Evolutionary conservation across 108 stramenopile species (phyloP), one percentile per base, ranked within the genome.

Genomic region (Fragilaria crotonensis): DNA sequence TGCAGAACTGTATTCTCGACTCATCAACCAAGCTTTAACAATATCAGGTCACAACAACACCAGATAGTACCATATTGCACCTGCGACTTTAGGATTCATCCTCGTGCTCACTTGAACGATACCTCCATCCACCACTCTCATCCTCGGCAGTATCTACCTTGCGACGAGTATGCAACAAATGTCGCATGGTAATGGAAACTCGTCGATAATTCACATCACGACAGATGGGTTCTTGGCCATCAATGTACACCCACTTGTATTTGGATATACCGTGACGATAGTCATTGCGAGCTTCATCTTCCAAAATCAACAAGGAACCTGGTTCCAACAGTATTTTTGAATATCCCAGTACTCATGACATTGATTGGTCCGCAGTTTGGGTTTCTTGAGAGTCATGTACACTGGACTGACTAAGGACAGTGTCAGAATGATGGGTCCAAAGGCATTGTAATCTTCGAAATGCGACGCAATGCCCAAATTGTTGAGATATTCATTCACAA

Each of bases 301-400:
- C 45, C 64, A 64, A 49, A 2, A 64, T 44, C 29, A 64, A 41
- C 19, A 64, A 30, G 9, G 64, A 64, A 11, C 64, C 64, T 1
- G 64, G 64, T 56, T 64, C 64, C 5, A 64, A 30, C 21, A 56
- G 48, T 28, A 64, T 47, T 64, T 64, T 0, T 26, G 50, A 0
- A 64, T 45, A 51, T 64, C 64, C 0, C 36, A 33, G 20, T 64
- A 64, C 5, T n/a, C n/a, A 33, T 64, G 52, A 53, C 64, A 57
- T 0, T 54, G 47, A 57, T 64, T 64, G 9, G 20, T 47, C n/a
- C 45, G 44, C n/a, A 0, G 1, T 0, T 52, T 64, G 19, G 64
- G 64, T 48, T 57, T 55, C 33, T 64, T 64, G 11, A 64, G 47
- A 21, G 64, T 64, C 64, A 64, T 56, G 32, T 64, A 64, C n/a